Percentiles rank a stretch among this genome's conserved stretches.
These are phyloP conservation scores for Acanthamoeba triangularis DNA, from an alignment of 208 protist genomes.

Conservation along the genomic window DNA sequence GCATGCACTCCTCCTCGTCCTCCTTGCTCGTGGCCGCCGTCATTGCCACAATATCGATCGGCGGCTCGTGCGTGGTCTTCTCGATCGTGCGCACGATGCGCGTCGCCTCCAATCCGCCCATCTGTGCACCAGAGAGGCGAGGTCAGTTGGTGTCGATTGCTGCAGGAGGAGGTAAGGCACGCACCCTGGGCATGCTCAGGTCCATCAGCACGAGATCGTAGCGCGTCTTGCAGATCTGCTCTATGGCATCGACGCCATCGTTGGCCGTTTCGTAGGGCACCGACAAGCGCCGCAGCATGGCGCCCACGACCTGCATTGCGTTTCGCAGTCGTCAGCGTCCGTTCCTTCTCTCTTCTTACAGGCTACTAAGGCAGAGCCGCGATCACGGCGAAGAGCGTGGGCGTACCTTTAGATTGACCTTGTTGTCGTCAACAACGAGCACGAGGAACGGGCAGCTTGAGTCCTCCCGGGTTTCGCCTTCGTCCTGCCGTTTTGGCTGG, in stretches of 20 bases:
- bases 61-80: neutral
- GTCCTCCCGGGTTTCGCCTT: neutral
- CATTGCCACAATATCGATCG: neutral
- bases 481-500: neutral
- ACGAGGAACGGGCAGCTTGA: neutral
- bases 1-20: conserved; percentile 24
- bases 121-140: neutral
- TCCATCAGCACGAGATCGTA: conserved; percentile 82
- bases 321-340: neutral
- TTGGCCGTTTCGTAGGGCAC: conserved; percentile 1
- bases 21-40: conserved; percentile 11
- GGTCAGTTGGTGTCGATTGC: neutral
- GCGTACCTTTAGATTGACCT: conserved; percentile 66
- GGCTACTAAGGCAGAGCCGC: too few relatives aligned
- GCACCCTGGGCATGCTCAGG: conserved; percentile 74
- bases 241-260: conserved; percentile 77
- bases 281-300: conserved; percentile 61
- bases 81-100: conserved; percentile 50
- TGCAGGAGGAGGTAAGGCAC: neutral
- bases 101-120: conserved; percentile 78
- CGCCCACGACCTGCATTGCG: neutral
- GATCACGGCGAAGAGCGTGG: neutral
- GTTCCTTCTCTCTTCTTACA: neutral
- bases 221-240: neutral
- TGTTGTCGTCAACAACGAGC: conserved; percentile 79